Evolutionary conservation across 371 early-diverging fungal genomes (phyloP).

Genomic region (Dinochytrium kinnereticum): DNA sequence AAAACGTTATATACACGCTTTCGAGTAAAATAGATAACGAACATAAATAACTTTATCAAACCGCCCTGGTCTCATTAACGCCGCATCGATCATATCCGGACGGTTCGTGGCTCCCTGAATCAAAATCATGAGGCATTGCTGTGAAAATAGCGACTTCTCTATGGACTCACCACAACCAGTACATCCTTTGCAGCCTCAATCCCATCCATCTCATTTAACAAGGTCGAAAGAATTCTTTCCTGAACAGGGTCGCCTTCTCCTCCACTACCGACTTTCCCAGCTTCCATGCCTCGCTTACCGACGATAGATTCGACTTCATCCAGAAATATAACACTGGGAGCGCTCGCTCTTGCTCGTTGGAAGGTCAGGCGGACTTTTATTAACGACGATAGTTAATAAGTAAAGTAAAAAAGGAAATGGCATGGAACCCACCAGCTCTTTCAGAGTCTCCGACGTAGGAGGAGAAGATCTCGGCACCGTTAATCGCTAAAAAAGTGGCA

Average conservation of each 20-base stretch:
- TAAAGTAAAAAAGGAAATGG: not conserved
- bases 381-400: slow-evolving; percentile 24
- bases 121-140: not conserved
- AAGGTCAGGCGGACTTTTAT: slow-evolving; percentile 79
- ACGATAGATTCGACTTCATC: slow-evolving; percentile 75
- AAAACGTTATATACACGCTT: slow-evolving; percentile 9
- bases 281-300: slow-evolving; percentile 59
- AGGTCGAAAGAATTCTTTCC: slow-evolving; percentile 84
- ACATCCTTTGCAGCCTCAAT: slow-evolving; percentile 77
- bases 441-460: slow-evolving; percentile 96
- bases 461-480: slow-evolving; percentile 89
- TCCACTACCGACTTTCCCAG: slow-evolving; percentile 60
- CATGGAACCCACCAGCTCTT: slow-evolving; percentile 58
- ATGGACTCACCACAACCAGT: slow-evolving; percentile 70
- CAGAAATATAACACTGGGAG: slow-evolving; percentile 95
- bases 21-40: slow-evolving; percentile 2
- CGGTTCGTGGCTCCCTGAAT: slow-evolving; percentile 95
- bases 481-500: slow-evolving; percentile 83
- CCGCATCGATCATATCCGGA: slow-evolving; percentile 94
- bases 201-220: slow-evolving; percentile 99
- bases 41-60: slow-evolving; percentile 94
- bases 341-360: slow-evolving; percentile 79
- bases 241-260: slow-evolving; percentile 71
- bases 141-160: not conserved
- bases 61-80: slow-evolving; percentile 93